Percentiles rank a stretch among this genome's conserved stretches.
Conservation (phyloP, 108 stramenopile genomes). For the Cyclostephanos invisitatus region DNA sequence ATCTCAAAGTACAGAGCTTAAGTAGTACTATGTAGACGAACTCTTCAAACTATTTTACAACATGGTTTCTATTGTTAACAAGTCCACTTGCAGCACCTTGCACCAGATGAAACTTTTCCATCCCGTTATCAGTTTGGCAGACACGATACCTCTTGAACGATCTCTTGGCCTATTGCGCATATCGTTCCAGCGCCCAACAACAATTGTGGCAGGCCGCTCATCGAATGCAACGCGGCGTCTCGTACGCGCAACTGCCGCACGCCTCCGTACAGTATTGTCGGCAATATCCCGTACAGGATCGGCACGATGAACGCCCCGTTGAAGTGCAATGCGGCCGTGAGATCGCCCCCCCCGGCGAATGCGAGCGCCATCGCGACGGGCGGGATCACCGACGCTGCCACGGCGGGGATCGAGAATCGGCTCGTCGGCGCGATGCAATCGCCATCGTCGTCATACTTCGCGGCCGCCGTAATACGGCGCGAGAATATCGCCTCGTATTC, state of each 20-base stretch:
- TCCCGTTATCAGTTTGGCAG: background rate
- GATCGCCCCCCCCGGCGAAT: constrained; percentile 18
- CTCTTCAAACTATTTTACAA: too few relatives aligned
- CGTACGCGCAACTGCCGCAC: constrained; percentile 1
- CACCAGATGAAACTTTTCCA: background rate
- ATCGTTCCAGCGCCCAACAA: constrained; percentile 26
- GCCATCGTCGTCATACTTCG: constrained; percentile 8
- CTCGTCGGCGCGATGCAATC: constrained; percentile 12
- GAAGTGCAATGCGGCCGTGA: constrained; percentile 39
- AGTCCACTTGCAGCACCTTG: too few relatives aligned
- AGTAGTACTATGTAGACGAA: too few relatives aligned
- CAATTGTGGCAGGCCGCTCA: constrained; percentile 9
- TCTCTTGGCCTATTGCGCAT: constrained; percentile 21
- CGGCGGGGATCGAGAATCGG: constrained; percentile 36
- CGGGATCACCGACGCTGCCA: constrained; percentile 25
- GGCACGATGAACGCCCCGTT: constrained; percentile 40
- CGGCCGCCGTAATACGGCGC: background rate
- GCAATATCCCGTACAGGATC: constrained; percentile 37
- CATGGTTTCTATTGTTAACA: too few relatives aligned
- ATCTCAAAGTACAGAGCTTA: too few relatives aligned
- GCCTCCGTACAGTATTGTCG: constrained; percentile 26
- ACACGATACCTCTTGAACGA: constrained; percentile 18
- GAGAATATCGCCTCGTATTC: constrained; percentile 55
- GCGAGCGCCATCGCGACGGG: constrained; percentile 30
- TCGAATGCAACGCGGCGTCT: background rate